These are phyloP conservation scores for Mycena rosella DNA, from an alignment of 768 basidiomycete species.

Conservation along the genomic window DNA sequence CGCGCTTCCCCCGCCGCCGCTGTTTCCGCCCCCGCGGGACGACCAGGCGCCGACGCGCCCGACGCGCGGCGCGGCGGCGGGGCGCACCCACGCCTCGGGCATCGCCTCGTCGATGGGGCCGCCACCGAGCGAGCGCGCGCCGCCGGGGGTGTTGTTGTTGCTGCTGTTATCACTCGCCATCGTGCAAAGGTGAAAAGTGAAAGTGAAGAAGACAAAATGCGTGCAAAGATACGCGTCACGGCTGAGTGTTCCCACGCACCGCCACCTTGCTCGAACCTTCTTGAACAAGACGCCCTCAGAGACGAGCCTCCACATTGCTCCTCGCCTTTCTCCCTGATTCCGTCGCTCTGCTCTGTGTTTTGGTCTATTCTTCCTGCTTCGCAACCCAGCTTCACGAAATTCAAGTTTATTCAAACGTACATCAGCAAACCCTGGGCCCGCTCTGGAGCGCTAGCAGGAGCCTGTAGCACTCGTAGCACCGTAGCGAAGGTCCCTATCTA, in stretches of 20 bases:
- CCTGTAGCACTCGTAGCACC: too few species aligned
- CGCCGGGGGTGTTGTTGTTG: slow-evolving; percentile 3
- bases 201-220: not conserved
- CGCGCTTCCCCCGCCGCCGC: not conserved
- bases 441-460: too few species aligned
- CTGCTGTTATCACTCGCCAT: slow-evolving; percentile 28
- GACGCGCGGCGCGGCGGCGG: slow-evolving; percentile 18
- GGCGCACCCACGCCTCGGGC: slow-evolving; percentile 27
- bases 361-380: too few species aligned
- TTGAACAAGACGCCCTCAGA: too few species aligned
- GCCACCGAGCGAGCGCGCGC: slow-evolving; percentile 27
- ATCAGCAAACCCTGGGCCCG: too few species aligned
- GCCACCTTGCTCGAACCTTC: not conserved
- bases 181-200: not conserved
- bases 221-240: slow-evolving; percentile 12
- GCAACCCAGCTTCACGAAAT: too few species aligned
- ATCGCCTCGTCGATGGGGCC: slow-evolving; percentile 24
- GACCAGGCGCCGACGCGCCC: slow-evolving; percentile 34
- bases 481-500: too few species aligned
- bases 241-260: slow-evolving; percentile 15
- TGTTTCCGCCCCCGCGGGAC: not conserved
- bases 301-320: too few species aligned
- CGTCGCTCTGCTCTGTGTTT: too few species aligned
- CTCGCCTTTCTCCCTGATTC: too few species aligned
- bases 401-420: too few species aligned